These are phyloP conservation scores for Yamadazyma spencermartinsiae DNA, from an alignment of 1,139 yeast species.

Conservation along the genomic window DNA sequence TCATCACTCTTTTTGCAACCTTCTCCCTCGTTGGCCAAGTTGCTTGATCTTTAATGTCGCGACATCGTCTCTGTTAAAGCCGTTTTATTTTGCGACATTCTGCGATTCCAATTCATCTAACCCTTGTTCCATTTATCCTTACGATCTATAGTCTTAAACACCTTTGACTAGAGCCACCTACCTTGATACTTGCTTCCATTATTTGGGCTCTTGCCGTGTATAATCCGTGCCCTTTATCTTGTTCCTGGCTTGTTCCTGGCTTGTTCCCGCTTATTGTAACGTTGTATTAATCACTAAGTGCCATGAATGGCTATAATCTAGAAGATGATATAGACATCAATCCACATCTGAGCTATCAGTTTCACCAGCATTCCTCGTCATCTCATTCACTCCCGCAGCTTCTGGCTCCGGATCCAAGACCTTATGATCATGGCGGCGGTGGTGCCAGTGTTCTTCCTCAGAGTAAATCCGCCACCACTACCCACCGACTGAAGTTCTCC, in stretches of 20 bases:
- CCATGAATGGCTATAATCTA: conserved; percentile 1
- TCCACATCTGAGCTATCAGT: not conserved
- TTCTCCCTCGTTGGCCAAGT: not conserved
- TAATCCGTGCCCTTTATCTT: not conserved
- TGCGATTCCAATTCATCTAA: not conserved
- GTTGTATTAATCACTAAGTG: not conserved
- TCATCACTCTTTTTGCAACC: not conserved
- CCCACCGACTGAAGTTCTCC: not conserved
- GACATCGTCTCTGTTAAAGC: not conserved
- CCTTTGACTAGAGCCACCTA: too few species aligned
- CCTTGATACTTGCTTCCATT: too few species aligned
- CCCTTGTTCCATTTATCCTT: conserved; percentile 1
- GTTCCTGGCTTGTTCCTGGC: too few species aligned
- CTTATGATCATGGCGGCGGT: not conserved
- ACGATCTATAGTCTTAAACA: not conserved
- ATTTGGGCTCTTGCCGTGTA: not conserved
- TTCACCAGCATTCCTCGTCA: not conserved
- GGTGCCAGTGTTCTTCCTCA: not conserved
- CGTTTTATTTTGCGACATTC: conserved; percentile 2
- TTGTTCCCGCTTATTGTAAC: not conserved
- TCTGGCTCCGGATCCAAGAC: not conserved
- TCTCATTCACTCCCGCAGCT: not conserved
- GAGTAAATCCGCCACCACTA: not conserved
- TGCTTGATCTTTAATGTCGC: not conserved
- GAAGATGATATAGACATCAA: not conserved